These are phyloP conservation scores for Pyrenopolyporus hunteri DNA, from an alignment of 495 filamentous ascomycete species.

Conservation along the genomic window DNA sequence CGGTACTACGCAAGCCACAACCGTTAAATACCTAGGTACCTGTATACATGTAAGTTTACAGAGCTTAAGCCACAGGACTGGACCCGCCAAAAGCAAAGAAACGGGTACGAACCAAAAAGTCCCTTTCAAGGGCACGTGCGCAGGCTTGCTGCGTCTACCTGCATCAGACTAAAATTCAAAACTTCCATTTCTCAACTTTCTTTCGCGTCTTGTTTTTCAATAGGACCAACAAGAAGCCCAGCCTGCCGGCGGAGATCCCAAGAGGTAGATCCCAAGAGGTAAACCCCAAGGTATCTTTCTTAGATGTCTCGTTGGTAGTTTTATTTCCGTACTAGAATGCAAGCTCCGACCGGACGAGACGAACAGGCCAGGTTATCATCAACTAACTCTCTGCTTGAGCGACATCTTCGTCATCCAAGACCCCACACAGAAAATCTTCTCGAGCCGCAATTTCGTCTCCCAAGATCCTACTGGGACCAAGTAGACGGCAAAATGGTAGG, in stretches of 20 bases:
- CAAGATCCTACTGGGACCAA: conserved; percentile 14
- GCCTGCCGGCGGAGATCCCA: conserved; percentile 17
- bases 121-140: too few relatives aligned
- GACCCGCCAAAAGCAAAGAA: background rate
- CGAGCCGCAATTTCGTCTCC: conserved; percentile 12
- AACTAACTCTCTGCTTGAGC: conserved; percentile 11
- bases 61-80: background rate
- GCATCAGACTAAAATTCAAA: background rate
- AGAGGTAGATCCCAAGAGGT: too few relatives aligned
- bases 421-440: conserved; percentile 14
- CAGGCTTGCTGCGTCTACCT: background rate
- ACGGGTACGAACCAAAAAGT: too few relatives aligned
- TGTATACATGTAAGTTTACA: too few relatives aligned
- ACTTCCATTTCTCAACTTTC: conserved; percentile 4
- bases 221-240: conserved; percentile 1
- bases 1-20: background rate
- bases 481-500: conserved; percentile 36
- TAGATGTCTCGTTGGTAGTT: background rate
- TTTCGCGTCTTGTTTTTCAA: conserved; percentile 11
- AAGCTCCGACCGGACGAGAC: background rate
- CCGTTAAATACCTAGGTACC: background rate
- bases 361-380: conserved; percentile 24
- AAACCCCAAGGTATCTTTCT: conserved; percentile 6
- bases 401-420: conserved; percentile 14
- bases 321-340: background rate